Evolutionary conservation across 192 early-diverging fungal genomes (phyloP).

Genomic region (Paraglomus brasilianum): DNA sequence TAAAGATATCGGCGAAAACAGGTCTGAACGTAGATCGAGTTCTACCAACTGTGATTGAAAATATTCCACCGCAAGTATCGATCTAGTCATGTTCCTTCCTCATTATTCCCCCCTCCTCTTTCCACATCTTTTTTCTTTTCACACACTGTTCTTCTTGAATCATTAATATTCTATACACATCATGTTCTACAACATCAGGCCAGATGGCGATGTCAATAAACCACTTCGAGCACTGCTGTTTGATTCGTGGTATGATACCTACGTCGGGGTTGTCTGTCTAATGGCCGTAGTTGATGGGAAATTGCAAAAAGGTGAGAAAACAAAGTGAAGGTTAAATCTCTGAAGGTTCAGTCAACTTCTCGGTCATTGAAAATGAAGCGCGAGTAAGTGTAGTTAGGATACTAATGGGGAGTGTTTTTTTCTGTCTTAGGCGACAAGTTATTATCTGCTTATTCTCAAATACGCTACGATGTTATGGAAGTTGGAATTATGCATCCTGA

Average conservation of each 20-base stretch:
- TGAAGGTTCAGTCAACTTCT: background rate
- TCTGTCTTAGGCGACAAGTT: constrained; percentile 69
- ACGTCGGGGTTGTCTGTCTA: constrained; percentile 94
- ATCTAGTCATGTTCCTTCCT: background rate
- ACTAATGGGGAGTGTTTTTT: background rate
- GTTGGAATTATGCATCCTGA: constrained; percentile 96
- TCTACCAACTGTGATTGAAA: constrained; percentile 76
- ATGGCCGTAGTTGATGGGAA: constrained; percentile 85
- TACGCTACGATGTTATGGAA: constrained; percentile 84
- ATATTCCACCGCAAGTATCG: constrained; percentile 60
- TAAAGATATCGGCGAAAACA: constrained; percentile 86
- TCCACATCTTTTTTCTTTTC: background rate
- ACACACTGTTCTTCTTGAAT: background rate
- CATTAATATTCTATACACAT: background rate
- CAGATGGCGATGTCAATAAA: constrained; percentile 56
- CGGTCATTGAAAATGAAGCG: too few species aligned
- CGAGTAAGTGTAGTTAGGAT: background rate
- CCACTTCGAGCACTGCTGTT: constrained; percentile 90
- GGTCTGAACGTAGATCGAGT: constrained; percentile 71
- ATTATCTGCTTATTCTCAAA: constrained; percentile 71
- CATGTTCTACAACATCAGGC: constrained; percentile 37
- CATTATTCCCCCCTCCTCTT: background rate
- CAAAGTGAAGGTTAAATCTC: background rate
- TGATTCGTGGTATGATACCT: constrained; percentile 98
- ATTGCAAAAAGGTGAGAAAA: constrained; percentile 61